Evolutionary conservation across 306 rosid species (phyloP).

Genomic region (Cicer chorassanicum): DNA sequence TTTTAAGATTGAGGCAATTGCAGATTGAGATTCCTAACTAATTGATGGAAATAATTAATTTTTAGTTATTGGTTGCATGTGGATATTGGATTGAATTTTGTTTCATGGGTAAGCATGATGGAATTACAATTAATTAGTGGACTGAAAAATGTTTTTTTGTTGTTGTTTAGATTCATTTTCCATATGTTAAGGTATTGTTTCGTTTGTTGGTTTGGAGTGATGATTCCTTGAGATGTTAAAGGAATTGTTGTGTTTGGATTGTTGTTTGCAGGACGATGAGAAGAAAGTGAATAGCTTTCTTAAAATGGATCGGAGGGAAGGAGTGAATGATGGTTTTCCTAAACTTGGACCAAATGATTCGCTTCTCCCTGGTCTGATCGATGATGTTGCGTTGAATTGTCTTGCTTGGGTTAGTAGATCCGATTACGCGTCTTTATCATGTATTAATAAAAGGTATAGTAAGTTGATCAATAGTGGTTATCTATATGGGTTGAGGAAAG

Average conservation of each 20-base stretch:
- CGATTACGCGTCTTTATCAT: conserved; percentile 64
- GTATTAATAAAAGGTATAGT: conserved; percentile 68
- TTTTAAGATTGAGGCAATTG: conserved; percentile 39
- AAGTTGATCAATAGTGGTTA: conserved; percentile 69
- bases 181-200: conserved; percentile 47
- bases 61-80: conserved; percentile 56
- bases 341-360: conserved; percentile 70
- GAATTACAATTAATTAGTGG: conserved; percentile 27
- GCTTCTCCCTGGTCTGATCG: conserved; percentile 82
- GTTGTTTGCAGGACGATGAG: conserved; percentile 50
- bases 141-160: conserved; percentile 33
- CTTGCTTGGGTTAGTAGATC: conserved; percentile 77
- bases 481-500: conserved; percentile 73
- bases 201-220: conserved; percentile 40
- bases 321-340: conserved; percentile 64
- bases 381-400: conserved; percentile 81
- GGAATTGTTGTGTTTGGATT: conserved; percentile 45
- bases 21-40: conserved; percentile 37
- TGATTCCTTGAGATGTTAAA: conserved; percentile 55
- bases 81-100: conserved; percentile 47
- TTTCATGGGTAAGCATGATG: conserved; percentile 42
- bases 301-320: conserved; percentile 50
- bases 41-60: conserved; percentile 44
- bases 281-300: conserved; percentile 49
- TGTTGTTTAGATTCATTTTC: conserved; percentile 18